Evolutionary conservation across 208 protist genomes (phyloP).

Genomic region (Acanthamoeba divionensis): DNA sequence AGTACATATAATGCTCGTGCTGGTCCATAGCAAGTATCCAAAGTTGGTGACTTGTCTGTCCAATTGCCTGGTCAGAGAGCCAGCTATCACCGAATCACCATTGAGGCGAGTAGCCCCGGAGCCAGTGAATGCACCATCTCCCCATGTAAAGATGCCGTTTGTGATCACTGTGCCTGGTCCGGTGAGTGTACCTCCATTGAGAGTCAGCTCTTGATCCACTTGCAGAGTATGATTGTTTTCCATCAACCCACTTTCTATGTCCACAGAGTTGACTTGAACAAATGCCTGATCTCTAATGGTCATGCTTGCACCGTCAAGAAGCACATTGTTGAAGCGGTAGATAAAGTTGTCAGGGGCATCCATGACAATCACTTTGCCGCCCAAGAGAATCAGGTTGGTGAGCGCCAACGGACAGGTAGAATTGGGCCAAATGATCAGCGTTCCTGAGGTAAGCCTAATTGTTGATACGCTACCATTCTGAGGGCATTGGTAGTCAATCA

Average conservation of each 20-base stretch:
- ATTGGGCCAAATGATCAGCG: conserved; percentile 54
- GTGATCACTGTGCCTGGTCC: conserved; percentile 5
- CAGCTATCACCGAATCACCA: conserved; percentile 22
- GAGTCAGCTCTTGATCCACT: neutral
- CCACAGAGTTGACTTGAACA: conserved; percentile 16
- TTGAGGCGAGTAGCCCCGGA: conserved; percentile 4
- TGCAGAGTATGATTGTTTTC: neutral
- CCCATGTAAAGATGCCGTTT: conserved; percentile 49
- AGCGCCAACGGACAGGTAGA: neutral
- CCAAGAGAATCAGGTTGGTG: conserved; percentile 21
- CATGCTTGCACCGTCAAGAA: neutral
- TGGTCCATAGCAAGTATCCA: conserved; percentile 6
- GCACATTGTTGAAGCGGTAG: conserved; percentile 48
- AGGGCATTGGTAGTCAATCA: neutral
- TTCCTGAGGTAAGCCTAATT: conserved; percentile 15
- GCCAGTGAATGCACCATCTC: conserved; percentile 15
- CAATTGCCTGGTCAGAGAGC: neutral
- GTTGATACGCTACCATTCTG: conserved; percentile 36
- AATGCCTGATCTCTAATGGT: neutral
- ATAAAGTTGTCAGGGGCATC: conserved; percentile 6
- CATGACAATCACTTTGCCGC: conserved; percentile 16
- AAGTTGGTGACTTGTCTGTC: conserved; percentile 4
- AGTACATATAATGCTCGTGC: neutral
- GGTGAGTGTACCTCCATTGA: conserved; percentile 12
- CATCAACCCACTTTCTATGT: neutral